These are phyloP conservation scores for Diplotaxis tenuifolia DNA, from an alignment of 345 rosid species.

Conservation along the genomic window DNA sequence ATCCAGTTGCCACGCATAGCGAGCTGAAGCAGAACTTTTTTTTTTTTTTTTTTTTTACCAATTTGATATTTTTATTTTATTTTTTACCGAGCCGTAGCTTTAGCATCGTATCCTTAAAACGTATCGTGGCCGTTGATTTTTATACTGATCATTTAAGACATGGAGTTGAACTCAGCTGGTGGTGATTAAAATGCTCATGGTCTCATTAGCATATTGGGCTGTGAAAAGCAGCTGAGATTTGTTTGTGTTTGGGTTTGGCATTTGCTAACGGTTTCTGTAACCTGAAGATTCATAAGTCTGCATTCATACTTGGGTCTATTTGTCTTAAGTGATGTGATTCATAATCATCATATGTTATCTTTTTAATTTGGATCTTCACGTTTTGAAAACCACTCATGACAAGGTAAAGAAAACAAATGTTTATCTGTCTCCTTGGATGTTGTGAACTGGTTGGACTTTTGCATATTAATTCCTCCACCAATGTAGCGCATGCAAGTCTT, in stretches of 20 bases:
- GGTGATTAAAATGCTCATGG: no score
- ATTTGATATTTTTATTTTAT: neutral
- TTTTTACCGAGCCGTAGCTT: neutral
- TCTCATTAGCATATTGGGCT: no score
- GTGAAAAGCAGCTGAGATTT: no score
- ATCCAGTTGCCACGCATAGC: neutral
- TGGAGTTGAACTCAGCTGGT: no score
- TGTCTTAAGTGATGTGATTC: neutral
- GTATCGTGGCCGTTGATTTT: constrained; percentile 39
- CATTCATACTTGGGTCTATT: constrained; percentile 12
- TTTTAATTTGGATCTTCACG: neutral
- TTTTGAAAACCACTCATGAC: neutral
- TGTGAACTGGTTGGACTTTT: constrained; percentile 30
- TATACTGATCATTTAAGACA: no score
- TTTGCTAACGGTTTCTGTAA: no score
- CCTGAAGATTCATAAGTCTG: neutral
- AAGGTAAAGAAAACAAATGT: neutral
- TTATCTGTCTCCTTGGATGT: constrained; percentile 19
- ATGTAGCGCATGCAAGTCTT: constrained; percentile 32
- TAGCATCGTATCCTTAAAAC: neutral
- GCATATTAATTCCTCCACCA: constrained; percentile 16
- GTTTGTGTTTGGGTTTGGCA: no score
- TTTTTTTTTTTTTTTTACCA: no score
- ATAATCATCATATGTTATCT: neutral
- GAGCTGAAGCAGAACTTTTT: neutral